Base-by-base conservation (phyloP, 1,284 basidiomycete genomes). In the Trichosporon coremiiforme region DNA sequence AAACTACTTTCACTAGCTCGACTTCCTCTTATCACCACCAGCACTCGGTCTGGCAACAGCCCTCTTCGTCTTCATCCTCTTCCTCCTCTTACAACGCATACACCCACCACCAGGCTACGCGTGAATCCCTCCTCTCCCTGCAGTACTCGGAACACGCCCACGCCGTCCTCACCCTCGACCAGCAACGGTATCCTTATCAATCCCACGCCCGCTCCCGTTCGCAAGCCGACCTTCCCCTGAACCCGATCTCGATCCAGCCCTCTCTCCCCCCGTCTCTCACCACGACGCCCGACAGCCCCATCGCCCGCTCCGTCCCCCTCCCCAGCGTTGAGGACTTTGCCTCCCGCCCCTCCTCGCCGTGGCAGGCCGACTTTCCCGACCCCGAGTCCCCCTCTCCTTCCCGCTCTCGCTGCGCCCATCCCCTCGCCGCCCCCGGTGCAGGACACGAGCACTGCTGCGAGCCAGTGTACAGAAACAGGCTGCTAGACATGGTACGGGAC, bases 401-500 rank as follows among this genome's bases (percentile, higher is more conserved):
- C 29, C 31, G 25, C 25, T 25, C 25, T 25, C 25, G 25, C 25
- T 25, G 25, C 25, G 25, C 25, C 25, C 25, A 25, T 25, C 25
- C 25, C 25, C 25, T 25, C 25, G 25, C 25, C 25, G 25, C 25
- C 25, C 22, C 50, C 7, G n/a, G 10, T 2, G n/a, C 20, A 22
- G 50, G 50, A 12, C 50, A 53, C 50, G 50, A 53, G 4, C 50
- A 53, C 50, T 53, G 50, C 50, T 53, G 50, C 20, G 50, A 62
- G 57, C 57, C 57, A 4, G 57, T 62, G 17, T n/a, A 33, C 29
- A 15, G 57, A n/a, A 62, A 62, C 13, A 31, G 57, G 17, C 31
- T 62, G 57, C 29, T 62, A 31, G 57, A 62, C 57, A 62, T 62
- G 57, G 57, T 62, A 17, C 57, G 57, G 5, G 57, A 62, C 57